phyloP scores from a whole-genome alignment of 129 eudicot genomes.

The Dittrichia graveolens region DNA sequence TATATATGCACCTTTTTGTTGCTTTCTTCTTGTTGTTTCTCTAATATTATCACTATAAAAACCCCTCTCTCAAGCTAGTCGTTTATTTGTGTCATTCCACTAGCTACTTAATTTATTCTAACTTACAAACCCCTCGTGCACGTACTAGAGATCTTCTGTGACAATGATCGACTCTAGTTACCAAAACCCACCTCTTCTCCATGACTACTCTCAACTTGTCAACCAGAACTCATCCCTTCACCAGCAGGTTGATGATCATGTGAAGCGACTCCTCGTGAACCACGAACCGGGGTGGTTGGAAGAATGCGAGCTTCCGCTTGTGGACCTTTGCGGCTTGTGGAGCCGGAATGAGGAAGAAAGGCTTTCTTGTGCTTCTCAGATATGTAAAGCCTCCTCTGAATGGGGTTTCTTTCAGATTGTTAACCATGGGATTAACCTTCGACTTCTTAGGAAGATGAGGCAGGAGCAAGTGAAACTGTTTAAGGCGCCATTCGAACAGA shows the following conservation, averaged over 20 bases:
- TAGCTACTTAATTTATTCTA: conserved; percentile 29
- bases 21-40: conserved; percentile 36
- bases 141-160: conserved; percentile 29
- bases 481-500: conserved; percentile 51
- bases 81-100: conserved; percentile 24
- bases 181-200: conserved; percentile 48
- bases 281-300: conserved; percentile 20
- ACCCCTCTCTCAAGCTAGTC: conserved; percentile 29
- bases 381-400: conserved; percentile 62
- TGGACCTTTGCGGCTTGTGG: conserved; percentile 49
- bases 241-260: no score
- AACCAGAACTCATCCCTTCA: conserved; percentile 46
- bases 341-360: conserved; percentile 40
- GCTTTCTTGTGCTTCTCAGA: conserved; percentile 38
- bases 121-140: conserved; percentile 32
- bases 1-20: conserved; percentile 37
- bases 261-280: background rate
- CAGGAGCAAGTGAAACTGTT: conserved; percentile 55
- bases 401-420: conserved; percentile 78
- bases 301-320: conserved; percentile 55
- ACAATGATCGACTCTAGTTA: conserved; percentile 40
- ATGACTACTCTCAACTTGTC: background rate
- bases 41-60: conserved; percentile 29
- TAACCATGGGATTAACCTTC: conserved; percentile 59
- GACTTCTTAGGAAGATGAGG: conserved; percentile 56